Evolutionary conservation across 257 asterid genomes (phyloP).

Genomic region (Solanum pimpinellifolium): DNA sequence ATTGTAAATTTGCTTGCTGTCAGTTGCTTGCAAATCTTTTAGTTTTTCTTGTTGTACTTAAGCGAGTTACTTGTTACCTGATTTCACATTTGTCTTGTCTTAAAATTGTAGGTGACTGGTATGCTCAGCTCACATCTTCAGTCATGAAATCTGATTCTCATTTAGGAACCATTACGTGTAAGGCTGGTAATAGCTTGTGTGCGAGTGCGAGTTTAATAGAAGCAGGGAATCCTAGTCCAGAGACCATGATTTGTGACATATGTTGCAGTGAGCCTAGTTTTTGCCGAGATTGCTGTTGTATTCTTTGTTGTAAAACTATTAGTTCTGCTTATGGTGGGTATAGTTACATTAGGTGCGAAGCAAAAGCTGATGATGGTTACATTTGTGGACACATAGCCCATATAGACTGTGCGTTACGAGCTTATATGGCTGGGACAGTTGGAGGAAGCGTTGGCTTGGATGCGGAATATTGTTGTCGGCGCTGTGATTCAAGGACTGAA

Average conservation of each 20-base stretch:
- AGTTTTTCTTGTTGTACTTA: neutral
- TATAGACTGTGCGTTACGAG: conserved; percentile 65
- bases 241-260: conserved; percentile 50
- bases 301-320: conserved; percentile 52
- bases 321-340: conserved; percentile 21
- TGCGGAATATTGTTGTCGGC: conserved; percentile 75
- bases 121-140: conserved; percentile 4
- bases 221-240: conserved; percentile 18
- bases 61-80: neutral
- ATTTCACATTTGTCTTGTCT: neutral
- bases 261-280: conserved; percentile 72
- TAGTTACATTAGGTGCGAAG: conserved; percentile 55
- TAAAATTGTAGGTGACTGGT: neutral
- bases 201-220: conserved; percentile 52
- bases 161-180: conserved; percentile 22
- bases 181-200: conserved; percentile 56
- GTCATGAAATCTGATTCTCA: conserved; percentile 11
- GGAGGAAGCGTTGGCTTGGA: conserved; percentile 75
- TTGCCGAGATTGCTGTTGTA: conserved; percentile 85
- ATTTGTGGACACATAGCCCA: conserved; percentile 80
- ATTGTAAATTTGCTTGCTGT: neutral
- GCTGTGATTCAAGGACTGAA: conserved; percentile 76
- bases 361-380: conserved; percentile 21
- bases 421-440: conserved; percentile 75
- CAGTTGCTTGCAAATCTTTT: neutral